Evolutionary conservation across 371 early-diverging fungal species (phyloP), one percentile per base, ranked within the genome.

Genomic region (Sporodiniella umbellata): DNA sequence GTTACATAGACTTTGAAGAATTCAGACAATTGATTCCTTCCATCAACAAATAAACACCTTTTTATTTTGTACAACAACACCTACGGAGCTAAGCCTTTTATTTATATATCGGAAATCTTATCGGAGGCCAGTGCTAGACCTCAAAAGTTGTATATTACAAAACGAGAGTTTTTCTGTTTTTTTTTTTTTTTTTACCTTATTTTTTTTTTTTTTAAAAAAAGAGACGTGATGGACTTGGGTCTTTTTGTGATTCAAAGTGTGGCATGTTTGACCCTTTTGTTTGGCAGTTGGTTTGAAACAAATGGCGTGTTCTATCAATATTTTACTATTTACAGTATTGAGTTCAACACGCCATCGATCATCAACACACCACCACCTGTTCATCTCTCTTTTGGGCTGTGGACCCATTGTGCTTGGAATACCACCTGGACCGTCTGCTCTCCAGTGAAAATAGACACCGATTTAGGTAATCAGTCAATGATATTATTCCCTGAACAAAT

Each of bases 21-120:
- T 82, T 89, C 53, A 65, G 78, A 35, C 66, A 76, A 5, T 66
- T 89, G 6, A 72, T 86, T 66, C 76, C 73, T 78, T 21, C 40
- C 10, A 21, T 7, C 18, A n/a, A 40, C 56, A 35, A 35, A 33
- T 14, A 35, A 69, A 80, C 10, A 83, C 82, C 44, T 68, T 85
- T 28, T 28, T 28, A 7, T 28, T 37, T 37, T 37, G 33, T 30
- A 26, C 30, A 28, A 30, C 45, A 26, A n/a, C n/a, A n/a, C n/a
- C n/a, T n/a, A n/a, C n/a, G n/a, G n/a, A n/a, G n/a, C n/a, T n/a
- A n/a, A n/a, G n/a, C n/a, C n/a, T n/a, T n/a, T n/a, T n/a, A n/a
- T n/a, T n/a, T n/a, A n/a, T n/a, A n/a, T n/a, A n/a, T 45, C 30
- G 17, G 30, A 45, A 45, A 42, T n/a, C n/a, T n/a, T n/a, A n/a